These are phyloP conservation scores for Stromatinia cepivora DNA, from an alignment of 2,329 filamentous ascomycete genomes.

Conservation along the genomic window DNA sequence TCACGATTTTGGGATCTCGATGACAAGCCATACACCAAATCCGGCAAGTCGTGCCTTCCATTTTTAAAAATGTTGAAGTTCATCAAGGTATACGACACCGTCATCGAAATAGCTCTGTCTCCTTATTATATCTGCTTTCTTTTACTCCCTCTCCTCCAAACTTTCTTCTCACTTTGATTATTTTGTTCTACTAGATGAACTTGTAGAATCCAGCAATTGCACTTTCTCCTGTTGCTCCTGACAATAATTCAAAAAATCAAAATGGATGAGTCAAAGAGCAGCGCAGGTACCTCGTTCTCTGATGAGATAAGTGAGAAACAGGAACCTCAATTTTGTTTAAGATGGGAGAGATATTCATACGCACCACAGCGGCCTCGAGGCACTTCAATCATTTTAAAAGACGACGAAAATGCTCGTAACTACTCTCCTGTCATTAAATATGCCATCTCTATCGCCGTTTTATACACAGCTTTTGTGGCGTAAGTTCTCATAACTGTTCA, in stretches of 20 bases:
- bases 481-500: neutral
- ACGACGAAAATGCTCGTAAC: slow-evolving; percentile 4
- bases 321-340: slow-evolving; percentile 16
- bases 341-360: slow-evolving; percentile 14
- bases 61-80: neutral
- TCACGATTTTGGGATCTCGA: neutral
- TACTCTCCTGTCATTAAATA: neutral
- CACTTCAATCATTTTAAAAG: slow-evolving; percentile 1
- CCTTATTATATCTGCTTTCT: neutral
- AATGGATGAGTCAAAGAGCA: slow-evolving; percentile 1
- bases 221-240: neutral
- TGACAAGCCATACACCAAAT: neutral
- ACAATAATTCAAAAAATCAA: neutral
- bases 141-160: neutral
- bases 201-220: neutral
- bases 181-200: neutral
- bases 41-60: neutral
- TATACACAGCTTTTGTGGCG: slow-evolving; percentile 20
- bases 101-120: neutral
- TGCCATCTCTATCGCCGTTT: slow-evolving; percentile 4
- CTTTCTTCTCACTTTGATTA: neutral
- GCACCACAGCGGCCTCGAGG: slow-evolving; percentile 14
- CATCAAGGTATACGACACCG: neutral
- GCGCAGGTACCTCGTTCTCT: neutral
- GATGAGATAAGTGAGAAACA: neutral